Evolutionary conservation across 1,284 basidiomycete species (phyloP).

Genomic region (Boletus mariae): DNA sequence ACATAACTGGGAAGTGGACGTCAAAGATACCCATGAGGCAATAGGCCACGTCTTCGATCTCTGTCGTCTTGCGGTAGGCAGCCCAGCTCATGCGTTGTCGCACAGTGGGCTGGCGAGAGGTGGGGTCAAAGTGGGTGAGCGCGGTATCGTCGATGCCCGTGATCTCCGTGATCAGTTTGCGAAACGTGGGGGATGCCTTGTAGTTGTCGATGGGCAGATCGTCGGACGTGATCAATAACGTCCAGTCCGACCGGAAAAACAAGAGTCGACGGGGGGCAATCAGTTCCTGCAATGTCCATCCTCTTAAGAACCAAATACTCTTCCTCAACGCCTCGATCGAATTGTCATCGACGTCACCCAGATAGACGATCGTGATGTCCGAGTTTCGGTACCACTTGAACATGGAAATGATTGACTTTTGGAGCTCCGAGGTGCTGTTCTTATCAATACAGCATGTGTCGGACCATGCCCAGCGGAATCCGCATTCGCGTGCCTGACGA

Average conservation of each 20-base stretch:
- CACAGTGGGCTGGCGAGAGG: constrained; percentile 12
- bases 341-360: constrained; percentile 16
- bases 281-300: constrained; percentile 25
- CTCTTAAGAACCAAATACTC: constrained; percentile 22
- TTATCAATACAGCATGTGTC: constrained; percentile 28
- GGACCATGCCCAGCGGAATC: constrained; percentile 23
- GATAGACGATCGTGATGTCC: constrained; percentile 22
- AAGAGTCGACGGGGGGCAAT: constrained; percentile 19
- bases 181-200: constrained; percentile 15
- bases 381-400: constrained; percentile 25
- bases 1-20: constrained; percentile 23
- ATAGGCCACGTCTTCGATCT: constrained; percentile 22
- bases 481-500: constrained; percentile 13
- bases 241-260: constrained; percentile 24
- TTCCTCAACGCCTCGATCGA: constrained; percentile 14
- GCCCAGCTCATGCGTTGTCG: constrained; percentile 28
- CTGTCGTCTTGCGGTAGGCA: constrained; percentile 22
- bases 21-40: constrained; percentile 25
- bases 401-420: constrained; percentile 27
- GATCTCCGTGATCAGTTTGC: constrained; percentile 17
- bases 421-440: constrained; percentile 24
- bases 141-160: constrained; percentile 17
- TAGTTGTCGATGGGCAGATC: constrained; percentile 21
- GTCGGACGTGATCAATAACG: constrained; percentile 8
- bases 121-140: constrained; percentile 20